Conservation (phyloP, 305 asterid species). For the Solanum aculeatissimum region DNA sequence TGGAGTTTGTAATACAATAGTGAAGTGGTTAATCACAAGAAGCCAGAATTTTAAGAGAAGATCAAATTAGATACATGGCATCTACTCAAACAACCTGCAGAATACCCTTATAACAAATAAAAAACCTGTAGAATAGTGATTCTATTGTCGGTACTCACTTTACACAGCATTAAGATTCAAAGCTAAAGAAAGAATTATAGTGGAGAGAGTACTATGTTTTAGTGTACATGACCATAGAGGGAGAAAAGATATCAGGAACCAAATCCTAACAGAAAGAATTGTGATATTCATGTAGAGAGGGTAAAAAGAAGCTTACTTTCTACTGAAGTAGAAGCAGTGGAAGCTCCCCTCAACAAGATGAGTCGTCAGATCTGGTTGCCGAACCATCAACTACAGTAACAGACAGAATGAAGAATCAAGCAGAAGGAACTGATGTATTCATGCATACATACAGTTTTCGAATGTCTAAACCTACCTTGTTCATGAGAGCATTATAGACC, state of each 20-base stretch:
- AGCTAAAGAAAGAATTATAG: not conserved
- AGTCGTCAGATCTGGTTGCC: slow-evolving; percentile 43
- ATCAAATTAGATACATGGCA: not conserved
- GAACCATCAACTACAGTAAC: slow-evolving; percentile 25
- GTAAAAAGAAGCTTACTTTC: slow-evolving; percentile 22
- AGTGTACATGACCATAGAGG: not conserved
- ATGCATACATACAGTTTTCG: not conserved
- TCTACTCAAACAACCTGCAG: not conserved
- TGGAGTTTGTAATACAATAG: not conserved
- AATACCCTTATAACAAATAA: not conserved
- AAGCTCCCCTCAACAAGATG: slow-evolving; percentile 54
- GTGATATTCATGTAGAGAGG: not conserved
- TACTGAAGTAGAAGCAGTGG: slow-evolving; percentile 46
- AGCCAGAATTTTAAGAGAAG: not conserved
- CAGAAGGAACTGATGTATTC: not conserved
- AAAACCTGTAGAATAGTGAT: not conserved
- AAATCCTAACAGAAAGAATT: not conserved
- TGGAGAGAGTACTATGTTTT: not conserved
- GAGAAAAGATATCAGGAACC: not conserved
- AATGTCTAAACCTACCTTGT: slow-evolving; percentile 22
- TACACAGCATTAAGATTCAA: not conserved
- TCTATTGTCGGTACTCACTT: not conserved
- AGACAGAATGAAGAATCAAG: not conserved
- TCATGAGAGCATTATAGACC: slow-evolving; percentile 49
- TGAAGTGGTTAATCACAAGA: not conserved